Evolutionary conservation across 805 yeast species (phyloP), one percentile per base, ranked within the genome.

Genomic region (Candida ulmi): DNA sequence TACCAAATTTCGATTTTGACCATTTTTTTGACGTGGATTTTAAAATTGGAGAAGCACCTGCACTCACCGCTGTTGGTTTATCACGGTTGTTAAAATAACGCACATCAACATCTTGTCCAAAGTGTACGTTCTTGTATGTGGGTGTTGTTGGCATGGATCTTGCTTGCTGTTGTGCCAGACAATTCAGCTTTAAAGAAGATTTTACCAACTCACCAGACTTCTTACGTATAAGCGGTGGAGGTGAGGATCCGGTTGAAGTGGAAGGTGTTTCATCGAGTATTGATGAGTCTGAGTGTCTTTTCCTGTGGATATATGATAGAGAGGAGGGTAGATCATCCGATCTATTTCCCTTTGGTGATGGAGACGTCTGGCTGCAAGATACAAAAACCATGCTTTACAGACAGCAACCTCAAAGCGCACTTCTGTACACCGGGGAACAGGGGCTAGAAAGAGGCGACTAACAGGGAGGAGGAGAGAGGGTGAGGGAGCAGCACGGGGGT

Each of bases 171-270:
- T 55, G 24, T 7, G 24, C 58, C n/a, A 68, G 51, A 16, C 61
- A 50, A 37, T 59, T 59, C 17, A 68, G 37, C 53, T 81, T 83
- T 40, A 87, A 66, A 12, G 86, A 80, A 2, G 90, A 77, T 55
- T 85, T 85, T 33, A 87, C 83, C 33, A 84, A 65, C 55, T 88
- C 96, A n/a, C 95, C 96, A 1, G 88, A 77, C 59, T 88, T 88
- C 59, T 88, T 90, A 36, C 95, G 78, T 4, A 87, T 74, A 39
- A 85, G 61, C 4, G 68, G 66, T 13, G 61, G 57, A 8, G 24
- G 24, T 7, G 24, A 21, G 9, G 24, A 21, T 6, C 9, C 9
- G 24, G 24, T 21, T 6, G 24, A 21, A 7, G 24, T 21, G 24
- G 6, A 7, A 7, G 24, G 24, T 6, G 24, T 21, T 9, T 21